These are phyloP conservation scores for Nyssa sinensis DNA, from an alignment of 148 eudicot species.

Conservation along the genomic window DNA sequence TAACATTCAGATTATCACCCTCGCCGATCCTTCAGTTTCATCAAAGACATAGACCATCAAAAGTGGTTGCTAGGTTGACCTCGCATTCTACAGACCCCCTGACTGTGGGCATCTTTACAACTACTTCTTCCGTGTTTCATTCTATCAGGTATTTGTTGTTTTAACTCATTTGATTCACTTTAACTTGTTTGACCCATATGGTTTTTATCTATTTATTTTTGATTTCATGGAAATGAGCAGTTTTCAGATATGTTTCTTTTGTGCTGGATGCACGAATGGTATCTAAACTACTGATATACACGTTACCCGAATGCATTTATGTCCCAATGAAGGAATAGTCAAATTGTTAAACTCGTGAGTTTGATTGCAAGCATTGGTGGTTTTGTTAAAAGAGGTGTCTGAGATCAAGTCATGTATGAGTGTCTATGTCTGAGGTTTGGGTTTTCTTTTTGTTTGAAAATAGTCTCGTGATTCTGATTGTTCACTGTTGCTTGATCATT, in stretches of 20 bases:
- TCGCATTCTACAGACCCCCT: not conserved
- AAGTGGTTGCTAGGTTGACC: not conserved
- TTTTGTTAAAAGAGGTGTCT: not conserved
- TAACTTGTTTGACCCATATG: not conserved
- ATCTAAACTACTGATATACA: no score
- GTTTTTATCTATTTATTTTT: no score
- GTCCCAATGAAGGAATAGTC: not conserved
- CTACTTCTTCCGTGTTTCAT: not conserved
- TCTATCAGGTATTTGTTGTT: slow-evolving; percentile 6
- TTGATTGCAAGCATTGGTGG: not conserved
- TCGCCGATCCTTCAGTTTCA: no score
- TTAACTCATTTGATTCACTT: not conserved
- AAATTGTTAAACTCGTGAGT: not conserved
- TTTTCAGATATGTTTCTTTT: no score
- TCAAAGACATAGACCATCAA: not conserved
- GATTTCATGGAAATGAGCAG: no score
- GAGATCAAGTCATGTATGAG: not conserved
- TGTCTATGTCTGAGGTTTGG: not conserved
- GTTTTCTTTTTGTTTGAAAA: not conserved
- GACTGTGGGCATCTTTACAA: no score
- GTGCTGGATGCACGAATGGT: no score
- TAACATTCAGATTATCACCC: not conserved
- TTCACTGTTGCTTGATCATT: not conserved
- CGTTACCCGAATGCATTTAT: no score
- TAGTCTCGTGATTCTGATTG: not conserved